These are phyloP conservation scores for Trametes sanguinea DNA, from an alignment of 768 basidiomycete species.

Conservation along the genomic window DNA sequence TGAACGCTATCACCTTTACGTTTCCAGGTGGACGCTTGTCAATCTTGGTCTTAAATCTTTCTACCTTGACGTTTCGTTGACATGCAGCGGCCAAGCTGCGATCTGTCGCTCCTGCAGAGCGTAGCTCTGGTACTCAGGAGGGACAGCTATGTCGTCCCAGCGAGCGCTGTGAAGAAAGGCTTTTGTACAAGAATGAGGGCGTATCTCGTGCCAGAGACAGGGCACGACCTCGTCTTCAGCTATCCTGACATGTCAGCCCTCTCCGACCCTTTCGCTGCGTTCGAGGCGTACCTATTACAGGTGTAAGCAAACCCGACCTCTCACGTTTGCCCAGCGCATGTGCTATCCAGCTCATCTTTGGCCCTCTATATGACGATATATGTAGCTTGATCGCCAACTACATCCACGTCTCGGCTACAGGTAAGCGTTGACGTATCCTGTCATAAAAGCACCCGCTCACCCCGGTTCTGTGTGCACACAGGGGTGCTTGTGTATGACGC, in stretches of 20 bases:
- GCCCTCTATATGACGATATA: neutral
- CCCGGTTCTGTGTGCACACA: neutral
- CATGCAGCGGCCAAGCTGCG: neutral
- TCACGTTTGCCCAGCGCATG: neutral
- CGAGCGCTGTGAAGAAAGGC: too few species aligned
- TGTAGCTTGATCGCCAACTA: conserved; percentile 3
- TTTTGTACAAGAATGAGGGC: too few species aligned
- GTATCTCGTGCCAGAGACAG: neutral
- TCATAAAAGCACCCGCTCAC: neutral
- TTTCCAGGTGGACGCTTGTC: neutral
- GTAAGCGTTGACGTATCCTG: neutral
- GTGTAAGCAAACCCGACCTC: neutral
- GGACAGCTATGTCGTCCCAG: too few species aligned
- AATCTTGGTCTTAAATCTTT: too few species aligned
- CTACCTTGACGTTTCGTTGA: neutral
- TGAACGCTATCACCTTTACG: neutral
- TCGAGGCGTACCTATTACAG: neutral
- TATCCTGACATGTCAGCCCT: neutral
- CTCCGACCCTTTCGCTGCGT: neutral
- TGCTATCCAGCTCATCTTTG: neutral
- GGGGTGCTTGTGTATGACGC: conserved; percentile 7
- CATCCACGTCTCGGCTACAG: conserved; percentile 10
- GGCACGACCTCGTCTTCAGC: neutral
- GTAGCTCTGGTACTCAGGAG: too few species aligned
- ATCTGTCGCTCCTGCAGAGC: neutral